These are phyloP conservation scores for Histomonas meleagridis DNA, from an alignment of 208 protist species.

Conservation along the genomic window DNA sequence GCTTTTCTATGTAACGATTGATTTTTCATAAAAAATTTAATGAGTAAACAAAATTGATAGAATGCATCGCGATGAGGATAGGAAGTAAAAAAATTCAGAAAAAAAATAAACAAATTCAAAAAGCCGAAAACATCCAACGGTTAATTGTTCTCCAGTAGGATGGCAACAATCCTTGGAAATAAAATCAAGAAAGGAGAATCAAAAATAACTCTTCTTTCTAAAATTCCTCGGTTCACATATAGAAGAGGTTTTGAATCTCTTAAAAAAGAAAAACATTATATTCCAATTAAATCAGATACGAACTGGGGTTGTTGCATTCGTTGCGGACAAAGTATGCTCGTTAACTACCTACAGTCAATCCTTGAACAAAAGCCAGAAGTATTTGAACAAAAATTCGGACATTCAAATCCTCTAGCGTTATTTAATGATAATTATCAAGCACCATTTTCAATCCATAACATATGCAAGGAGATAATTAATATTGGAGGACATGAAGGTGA, in stretches of 20 bases:
- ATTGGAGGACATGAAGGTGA: not conserved
- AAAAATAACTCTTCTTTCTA: not conserved
- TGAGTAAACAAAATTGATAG: too few relatives aligned
- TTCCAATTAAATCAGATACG: not conserved
- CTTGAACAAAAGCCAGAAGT: not conserved
- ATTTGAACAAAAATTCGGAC: not conserved
- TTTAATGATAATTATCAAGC: not conserved
- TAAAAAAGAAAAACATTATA: not conserved
- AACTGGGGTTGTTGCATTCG: not conserved
- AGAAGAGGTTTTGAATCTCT: not conserved
- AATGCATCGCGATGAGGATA: too few relatives aligned
- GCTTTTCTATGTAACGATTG: too few relatives aligned
- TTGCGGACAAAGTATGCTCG: not conserved
- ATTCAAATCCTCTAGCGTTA: not conserved
- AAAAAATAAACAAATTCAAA: too few relatives aligned
- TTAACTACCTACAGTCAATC: not conserved
- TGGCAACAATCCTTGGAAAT: not conserved
- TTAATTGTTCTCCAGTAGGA: too few relatives aligned
- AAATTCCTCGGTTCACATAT: not conserved
- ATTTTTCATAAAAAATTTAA: too few relatives aligned
- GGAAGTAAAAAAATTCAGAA: too few relatives aligned
- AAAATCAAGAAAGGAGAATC: not conserved
- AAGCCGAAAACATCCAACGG: too few relatives aligned
- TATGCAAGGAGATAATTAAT: not conserved
- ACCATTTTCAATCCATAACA: not conserved